A percentile compares a stretch with the other conserved stretches of the same genome.
Evolutionary conservation across 805 yeast species (phyloP).

Genomic region (Tetrapisispora taiwanensis): DNA sequence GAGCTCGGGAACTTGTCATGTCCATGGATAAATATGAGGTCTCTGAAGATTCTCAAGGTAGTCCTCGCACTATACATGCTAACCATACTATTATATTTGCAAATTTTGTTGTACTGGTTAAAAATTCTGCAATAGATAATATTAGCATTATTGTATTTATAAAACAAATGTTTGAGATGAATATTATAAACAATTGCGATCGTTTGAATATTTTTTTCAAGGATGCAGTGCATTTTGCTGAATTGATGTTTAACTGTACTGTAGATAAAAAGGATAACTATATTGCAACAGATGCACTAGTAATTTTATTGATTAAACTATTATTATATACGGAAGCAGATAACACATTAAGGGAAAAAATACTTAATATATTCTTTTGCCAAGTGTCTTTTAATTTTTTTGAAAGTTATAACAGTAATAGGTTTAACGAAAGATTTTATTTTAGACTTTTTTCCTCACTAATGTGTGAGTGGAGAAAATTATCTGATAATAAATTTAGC

Average conservation of each 20-base stretch:
- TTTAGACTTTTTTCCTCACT: conserved; percentile 81
- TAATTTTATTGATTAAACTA: conserved; percentile 59
- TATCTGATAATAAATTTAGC: conserved; percentile 29
- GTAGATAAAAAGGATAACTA: conserved; percentile 55
- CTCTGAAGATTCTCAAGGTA: too few relatives aligned
- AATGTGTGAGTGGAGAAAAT: conserved; percentile 55
- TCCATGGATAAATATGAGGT: conserved; percentile 30
- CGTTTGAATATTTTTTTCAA: conserved; percentile 56
- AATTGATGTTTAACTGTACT: conserved; percentile 51
- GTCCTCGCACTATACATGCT: conserved; percentile 33
- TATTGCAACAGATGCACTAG: conserved; percentile 73
- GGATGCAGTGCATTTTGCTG: conserved; percentile 67
- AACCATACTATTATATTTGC: conserved; percentile 69
- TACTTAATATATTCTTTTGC: conserved; percentile 50
- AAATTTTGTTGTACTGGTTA: conserved; percentile 81
- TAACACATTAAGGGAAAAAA: conserved; percentile 35
- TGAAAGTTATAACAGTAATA: conserved; percentile 56
- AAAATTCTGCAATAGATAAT: conserved; percentile 48
- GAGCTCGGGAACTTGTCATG: conserved; percentile 19
- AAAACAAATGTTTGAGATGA: conserved; percentile 51
- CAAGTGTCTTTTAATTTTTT: conserved; percentile 58
- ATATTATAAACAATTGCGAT: conserved; percentile 56
- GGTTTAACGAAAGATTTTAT: conserved; percentile 83
- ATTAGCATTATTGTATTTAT: conserved; percentile 49
- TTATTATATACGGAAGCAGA: conserved; percentile 42